A percentile compares a stretch with the other conserved stretches of the same genome.
These are phyloP conservation scores for Fonsecaea multimorphosa DNA, from an alignment of 2,329 filamentous ascomycete genomes.

Conservation along the genomic window DNA sequence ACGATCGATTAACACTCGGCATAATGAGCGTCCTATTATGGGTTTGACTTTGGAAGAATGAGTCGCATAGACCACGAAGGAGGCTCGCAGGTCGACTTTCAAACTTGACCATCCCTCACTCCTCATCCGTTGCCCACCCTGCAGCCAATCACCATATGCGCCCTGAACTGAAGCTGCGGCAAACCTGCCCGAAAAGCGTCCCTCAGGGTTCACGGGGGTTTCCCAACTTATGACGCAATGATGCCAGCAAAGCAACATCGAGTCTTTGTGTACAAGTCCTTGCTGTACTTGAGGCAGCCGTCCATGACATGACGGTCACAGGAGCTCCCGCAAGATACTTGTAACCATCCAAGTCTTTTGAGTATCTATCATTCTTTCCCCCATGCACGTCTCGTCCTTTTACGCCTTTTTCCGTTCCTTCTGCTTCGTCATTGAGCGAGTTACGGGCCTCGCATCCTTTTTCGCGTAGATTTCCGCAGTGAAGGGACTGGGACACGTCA, in stretches of 20 bases:
- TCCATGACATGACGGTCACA: not conserved
- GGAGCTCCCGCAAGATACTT: not conserved
- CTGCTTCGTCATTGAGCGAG: slow-evolving; percentile 37
- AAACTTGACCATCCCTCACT: slow-evolving; percentile 5
- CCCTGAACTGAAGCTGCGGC: not conserved
- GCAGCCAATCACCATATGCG: slow-evolving; percentile 16
- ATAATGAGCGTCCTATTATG: slow-evolving; percentile 1
- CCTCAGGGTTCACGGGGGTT: not conserved
- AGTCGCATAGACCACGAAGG: not conserved
- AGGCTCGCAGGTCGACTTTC: slow-evolving; percentile 6
- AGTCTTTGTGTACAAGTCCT: not conserved
- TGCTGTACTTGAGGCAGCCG: not conserved
- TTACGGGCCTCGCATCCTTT: slow-evolving; percentile 55
- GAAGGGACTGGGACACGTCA: slow-evolving; percentile 66
- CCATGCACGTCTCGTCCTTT: slow-evolving; percentile 21
- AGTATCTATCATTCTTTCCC: slow-evolving; percentile 26
- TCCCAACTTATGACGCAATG: slow-evolving; percentile 16
- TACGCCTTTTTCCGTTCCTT: slow-evolving; percentile 49
- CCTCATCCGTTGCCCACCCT: slow-evolving; percentile 5
- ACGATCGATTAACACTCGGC: slow-evolving; percentile 6
- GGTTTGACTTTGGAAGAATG: not conserved
- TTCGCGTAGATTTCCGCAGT: slow-evolving; percentile 92
- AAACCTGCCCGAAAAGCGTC: not conserved
- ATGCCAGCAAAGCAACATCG: not conserved
- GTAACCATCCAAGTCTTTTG: not conserved